A percentile compares a stretch with the other conserved stretches of the same genome.
These are phyloP conservation scores for Paecilomyces dactylethromorphus DNA, from an alignment of 2,329 filamentous ascomycete species.

Conservation along the genomic window DNA sequence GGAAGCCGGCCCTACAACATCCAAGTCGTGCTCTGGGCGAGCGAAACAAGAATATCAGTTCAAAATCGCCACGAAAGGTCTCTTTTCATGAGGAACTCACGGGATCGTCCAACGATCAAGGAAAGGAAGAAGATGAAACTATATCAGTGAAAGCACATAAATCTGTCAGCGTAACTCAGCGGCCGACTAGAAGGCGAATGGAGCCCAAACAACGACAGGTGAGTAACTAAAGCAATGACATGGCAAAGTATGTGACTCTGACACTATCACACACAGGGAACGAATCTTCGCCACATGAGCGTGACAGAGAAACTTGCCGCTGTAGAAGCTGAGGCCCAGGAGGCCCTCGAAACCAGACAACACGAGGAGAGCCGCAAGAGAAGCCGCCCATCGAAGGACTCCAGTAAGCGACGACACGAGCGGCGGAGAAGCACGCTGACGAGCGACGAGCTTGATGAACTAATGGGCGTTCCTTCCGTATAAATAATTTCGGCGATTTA, in stretches of 20 bases:
- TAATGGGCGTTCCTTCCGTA: slow-evolving; percentile 23
- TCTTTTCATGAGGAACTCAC: slow-evolving; percentile 29
- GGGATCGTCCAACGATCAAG: slow-evolving; percentile 18
- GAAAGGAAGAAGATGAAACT: slow-evolving; percentile 26
- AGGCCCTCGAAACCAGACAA: slow-evolving; percentile 26
- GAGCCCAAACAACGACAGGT: slow-evolving; percentile 25
- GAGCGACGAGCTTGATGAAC: slow-evolving; percentile 37
- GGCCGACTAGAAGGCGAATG: slow-evolving; percentile 17
- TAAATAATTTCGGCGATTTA: slow-evolving; percentile 3
- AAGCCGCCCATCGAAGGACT: slow-evolving; percentile 10
- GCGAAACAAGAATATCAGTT: slow-evolving; percentile 28
- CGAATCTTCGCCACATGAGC: slow-evolving; percentile 21
- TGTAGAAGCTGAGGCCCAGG: slow-evolving; percentile 36
- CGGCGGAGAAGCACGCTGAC: slow-evolving; percentile 38
- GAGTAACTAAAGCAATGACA: slow-evolving; percentile 7
- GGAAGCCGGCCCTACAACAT: slow-evolving; percentile 7
- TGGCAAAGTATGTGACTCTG: not conserved
- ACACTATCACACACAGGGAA: slow-evolving; percentile 7
- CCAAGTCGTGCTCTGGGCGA: slow-evolving; percentile 27
- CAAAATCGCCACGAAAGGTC: slow-evolving; percentile 29
- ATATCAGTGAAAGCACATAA: slow-evolving; percentile 27
- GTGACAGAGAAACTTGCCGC: slow-evolving; percentile 38
- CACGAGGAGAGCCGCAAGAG: slow-evolving; percentile 30
- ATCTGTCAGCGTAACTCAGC: slow-evolving; percentile 21
- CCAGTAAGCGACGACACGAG: slow-evolving; percentile 15